These are phyloP conservation scores for Fusarium heterosporum DNA, from an alignment of 2,329 filamentous ascomycete genomes.

Conservation along the genomic window DNA sequence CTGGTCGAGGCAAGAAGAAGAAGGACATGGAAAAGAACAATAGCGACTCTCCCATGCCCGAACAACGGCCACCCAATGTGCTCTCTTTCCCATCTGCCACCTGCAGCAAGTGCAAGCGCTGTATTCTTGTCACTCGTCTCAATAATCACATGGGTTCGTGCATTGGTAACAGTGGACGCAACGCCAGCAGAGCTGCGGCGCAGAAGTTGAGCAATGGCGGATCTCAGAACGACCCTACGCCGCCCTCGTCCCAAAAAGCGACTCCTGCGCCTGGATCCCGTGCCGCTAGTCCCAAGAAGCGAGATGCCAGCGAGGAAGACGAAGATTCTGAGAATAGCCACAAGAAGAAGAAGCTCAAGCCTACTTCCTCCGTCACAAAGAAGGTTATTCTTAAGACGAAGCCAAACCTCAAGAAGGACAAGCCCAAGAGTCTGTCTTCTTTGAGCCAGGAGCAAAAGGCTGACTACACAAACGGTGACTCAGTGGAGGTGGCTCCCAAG, in stretches of 20 bases:
- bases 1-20: conserved; percentile 81
- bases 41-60: conserved; percentile 61
- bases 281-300: conserved; percentile 67
- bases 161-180: conserved; percentile 73
- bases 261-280: conserved; percentile 68
- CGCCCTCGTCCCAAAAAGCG: conserved; percentile 71
- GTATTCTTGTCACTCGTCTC: conserved; percentile 72
- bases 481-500: conserved; percentile 51
- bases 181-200: conserved; percentile 70
- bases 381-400: conserved; percentile 69
- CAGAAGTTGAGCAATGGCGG: conserved; percentile 72
- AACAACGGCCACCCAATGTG: conserved; percentile 70
- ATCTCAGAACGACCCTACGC: conserved; percentile 67
- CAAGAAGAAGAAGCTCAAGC: conserved; percentile 71
- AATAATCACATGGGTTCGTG: conserved; percentile 77
- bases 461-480: conserved; percentile 46
- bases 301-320: conserved; percentile 67
- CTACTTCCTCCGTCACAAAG: conserved; percentile 56
- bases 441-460: conserved; percentile 63
- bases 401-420: conserved; percentile 64
- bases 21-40: conserved; percentile 77
- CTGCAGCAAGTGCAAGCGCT: conserved; percentile 75
- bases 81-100: conserved; percentile 74
- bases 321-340: conserved; percentile 62
- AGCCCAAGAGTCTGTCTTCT: conserved; percentile 63